Conservation (phyloP, 1,139 yeast species). For the Suhomyces bribrorum region DNA sequence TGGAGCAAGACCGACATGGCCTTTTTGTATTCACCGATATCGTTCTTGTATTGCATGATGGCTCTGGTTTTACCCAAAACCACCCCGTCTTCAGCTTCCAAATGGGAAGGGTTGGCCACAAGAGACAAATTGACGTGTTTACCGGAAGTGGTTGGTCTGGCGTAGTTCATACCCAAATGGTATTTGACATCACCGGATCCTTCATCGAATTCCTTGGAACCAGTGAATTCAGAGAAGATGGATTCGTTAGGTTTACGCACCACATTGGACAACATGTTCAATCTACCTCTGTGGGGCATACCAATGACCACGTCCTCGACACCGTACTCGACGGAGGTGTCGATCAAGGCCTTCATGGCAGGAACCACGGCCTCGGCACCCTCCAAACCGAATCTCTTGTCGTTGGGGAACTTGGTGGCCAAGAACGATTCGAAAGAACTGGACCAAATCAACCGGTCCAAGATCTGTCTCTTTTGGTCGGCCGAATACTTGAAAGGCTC, state of each 20-base stretch:
- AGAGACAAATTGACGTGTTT: slow-evolving; percentile 91
- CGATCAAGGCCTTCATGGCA: slow-evolving; percentile 94
- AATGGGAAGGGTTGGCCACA: slow-evolving; percentile 98
- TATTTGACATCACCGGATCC: slow-evolving; percentile 99
- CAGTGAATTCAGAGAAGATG: slow-evolving; percentile 92
- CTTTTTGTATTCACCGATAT: slow-evolving; percentile 76
- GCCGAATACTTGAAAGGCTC: slow-evolving; percentile 77
- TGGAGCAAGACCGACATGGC: slow-evolving; percentile 92
- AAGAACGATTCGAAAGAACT: slow-evolving; percentile 90
- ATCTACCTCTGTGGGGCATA: slow-evolving; percentile 99
- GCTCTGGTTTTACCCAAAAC: slow-evolving; percentile 98
- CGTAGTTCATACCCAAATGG: slow-evolving; percentile 99
- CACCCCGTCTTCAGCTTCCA: slow-evolving; percentile 98
- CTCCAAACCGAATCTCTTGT: slow-evolving; percentile 96
- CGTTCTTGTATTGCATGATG: slow-evolving; percentile 87
- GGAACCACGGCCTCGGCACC: slow-evolving; percentile 98
- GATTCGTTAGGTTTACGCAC: slow-evolving; percentile 98
- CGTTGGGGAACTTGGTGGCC: slow-evolving; percentile 95
- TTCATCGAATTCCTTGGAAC: slow-evolving; percentile 80
- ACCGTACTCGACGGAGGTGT: slow-evolving; percentile 89
- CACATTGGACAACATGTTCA: slow-evolving; percentile 95
- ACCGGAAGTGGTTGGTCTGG: slow-evolving; percentile 98
- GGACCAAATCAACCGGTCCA: slow-evolving; percentile 97
- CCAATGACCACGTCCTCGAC: slow-evolving; percentile 96
- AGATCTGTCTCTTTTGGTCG: slow-evolving; percentile 93